A percentile compares a stretch with the other conserved stretches of the same genome.
phyloP scores from a whole-genome alignment of 2,329 filamentous ascomycete species.

The Exserohilum turcica region DNA sequence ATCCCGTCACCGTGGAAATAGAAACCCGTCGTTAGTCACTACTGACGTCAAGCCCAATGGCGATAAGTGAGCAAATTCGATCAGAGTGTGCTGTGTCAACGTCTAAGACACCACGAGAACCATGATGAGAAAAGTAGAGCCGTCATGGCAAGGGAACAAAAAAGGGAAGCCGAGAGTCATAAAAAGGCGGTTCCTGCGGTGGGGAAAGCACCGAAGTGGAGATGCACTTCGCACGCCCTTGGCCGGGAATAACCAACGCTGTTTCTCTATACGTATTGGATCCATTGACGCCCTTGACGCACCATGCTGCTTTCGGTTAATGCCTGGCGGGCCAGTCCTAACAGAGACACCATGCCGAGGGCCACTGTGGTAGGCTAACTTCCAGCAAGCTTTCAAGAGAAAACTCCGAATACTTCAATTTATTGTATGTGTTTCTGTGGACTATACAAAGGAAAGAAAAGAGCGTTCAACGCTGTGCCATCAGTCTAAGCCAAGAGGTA shows the following conservation, averaged over 20 bases:
- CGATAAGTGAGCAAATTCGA: too few relatives aligned
- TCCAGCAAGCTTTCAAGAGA: not conserved
- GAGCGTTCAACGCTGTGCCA: conserved; percentile 18
- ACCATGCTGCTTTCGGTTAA: not conserved
- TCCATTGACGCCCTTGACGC: conserved; percentile 4
- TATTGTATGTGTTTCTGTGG: conserved; percentile 1
- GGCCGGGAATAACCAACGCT: conserved; percentile 27
- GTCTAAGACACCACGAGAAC: not conserved
- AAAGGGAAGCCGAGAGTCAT: not conserved
- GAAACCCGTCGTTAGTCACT: too few relatives aligned
- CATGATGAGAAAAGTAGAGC: not conserved
- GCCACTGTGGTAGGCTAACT: not conserved
- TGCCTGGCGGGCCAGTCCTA: not conserved
- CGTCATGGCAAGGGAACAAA: not conserved
- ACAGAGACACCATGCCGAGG: not conserved
- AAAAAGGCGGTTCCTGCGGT: not conserved
- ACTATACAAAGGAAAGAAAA: conserved; percentile 28
- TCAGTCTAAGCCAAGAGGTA: conserved; percentile 41
- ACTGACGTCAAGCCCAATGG: not conserved
- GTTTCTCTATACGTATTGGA: conserved; percentile 15
- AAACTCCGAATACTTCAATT: not conserved
- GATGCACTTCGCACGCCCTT: not conserved
- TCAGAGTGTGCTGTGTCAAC: too few relatives aligned
- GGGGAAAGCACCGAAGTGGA: conserved; percentile 9
- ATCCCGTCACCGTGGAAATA: too few relatives aligned